phyloP scores from a whole-genome alignment of 495 filamentous ascomycete genomes.

The Aspergillus avenaceus region DNA sequence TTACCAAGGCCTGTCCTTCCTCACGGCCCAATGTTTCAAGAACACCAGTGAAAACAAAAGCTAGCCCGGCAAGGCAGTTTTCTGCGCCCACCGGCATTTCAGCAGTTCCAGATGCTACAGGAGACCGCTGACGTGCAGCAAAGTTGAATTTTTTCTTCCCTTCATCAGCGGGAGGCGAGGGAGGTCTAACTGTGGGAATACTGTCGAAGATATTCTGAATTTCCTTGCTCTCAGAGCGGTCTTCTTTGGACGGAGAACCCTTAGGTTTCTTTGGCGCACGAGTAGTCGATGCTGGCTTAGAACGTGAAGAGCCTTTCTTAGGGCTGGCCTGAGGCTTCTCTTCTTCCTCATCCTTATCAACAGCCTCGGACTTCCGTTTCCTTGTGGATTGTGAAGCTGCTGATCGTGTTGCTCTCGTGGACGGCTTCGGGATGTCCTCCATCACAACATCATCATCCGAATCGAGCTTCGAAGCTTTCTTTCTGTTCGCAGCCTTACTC shows the following conservation, averaged over 20 bases:
- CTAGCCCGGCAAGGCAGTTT: slow-evolving; percentile 87
- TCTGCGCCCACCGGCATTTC: slow-evolving; percentile 81
- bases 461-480: slow-evolving; percentile 38
- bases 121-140: slow-evolving; percentile 50
- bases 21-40: slow-evolving; percentile 73
- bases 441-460: slow-evolving; percentile 46
- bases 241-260: slow-evolving; percentile 59
- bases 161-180: slow-evolving; percentile 68
- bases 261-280: slow-evolving; percentile 58
- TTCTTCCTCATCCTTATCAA: slow-evolving; percentile 39
- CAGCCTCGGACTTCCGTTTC: slow-evolving; percentile 57
- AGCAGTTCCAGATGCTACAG: slow-evolving; percentile 56
- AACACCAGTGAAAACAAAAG: slow-evolving; percentile 95
- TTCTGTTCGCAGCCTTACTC: slow-evolving; percentile 33
- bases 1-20: slow-evolving; percentile 84
- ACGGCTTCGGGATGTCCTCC: slow-evolving; percentile 38
- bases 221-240: slow-evolving; percentile 54
- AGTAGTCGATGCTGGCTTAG: slow-evolving; percentile 20
- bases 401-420: slow-evolving; percentile 31
- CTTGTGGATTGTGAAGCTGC: slow-evolving; percentile 29
- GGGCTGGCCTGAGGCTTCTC: slow-evolving; percentile 20
- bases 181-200: slow-evolving; percentile 75
- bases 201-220: slow-evolving; percentile 83
- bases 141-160: slow-evolving; percentile 69
- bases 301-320: slow-evolving; percentile 33